Conservation (phyloP, 164 flowering plant genomes). For the Aristolochia contorta region DNA sequence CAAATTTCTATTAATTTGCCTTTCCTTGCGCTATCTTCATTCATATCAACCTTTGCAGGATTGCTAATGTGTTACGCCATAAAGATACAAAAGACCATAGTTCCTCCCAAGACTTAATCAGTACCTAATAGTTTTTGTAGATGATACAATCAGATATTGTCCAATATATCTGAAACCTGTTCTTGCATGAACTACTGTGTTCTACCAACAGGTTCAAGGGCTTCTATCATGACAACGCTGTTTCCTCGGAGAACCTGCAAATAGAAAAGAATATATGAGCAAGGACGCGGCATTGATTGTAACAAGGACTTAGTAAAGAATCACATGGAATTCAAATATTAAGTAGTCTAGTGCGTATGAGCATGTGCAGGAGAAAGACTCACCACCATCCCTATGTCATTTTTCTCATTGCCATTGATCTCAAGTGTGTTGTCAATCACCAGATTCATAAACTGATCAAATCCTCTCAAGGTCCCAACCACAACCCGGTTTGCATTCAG, state of each 20-base stretch:
- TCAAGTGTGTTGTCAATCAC: constrained; percentile 71
- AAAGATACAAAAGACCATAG: no score
- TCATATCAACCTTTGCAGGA: no score
- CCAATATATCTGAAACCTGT: no score
- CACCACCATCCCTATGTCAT: constrained; percentile 81
- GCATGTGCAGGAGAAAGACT: background rate
- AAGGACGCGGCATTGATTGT: no score
- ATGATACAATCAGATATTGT: no score
- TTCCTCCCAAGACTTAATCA: no score
- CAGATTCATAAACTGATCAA: constrained; percentile 78
- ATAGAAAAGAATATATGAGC: no score
- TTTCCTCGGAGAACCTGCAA: constrained; percentile 37
- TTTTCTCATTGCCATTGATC: constrained; percentile 54
- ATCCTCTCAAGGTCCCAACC: constrained; percentile 71
- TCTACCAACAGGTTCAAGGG: constrained; percentile 33
- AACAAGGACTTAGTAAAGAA: no score
- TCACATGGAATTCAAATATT: background rate
- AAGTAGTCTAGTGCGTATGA: background rate
- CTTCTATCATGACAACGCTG: constrained; percentile 42
- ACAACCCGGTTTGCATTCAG: constrained; percentile 68
- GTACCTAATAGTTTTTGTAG: no score
- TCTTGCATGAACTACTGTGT: constrained; percentile 10
- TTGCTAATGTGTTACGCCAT: no score
- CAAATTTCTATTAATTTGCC: no score
- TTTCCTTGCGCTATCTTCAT: no score